Evolutionary conservation across 495 filamentous ascomycete species (phyloP).

Genomic region (Aspergillus diversus): DNA sequence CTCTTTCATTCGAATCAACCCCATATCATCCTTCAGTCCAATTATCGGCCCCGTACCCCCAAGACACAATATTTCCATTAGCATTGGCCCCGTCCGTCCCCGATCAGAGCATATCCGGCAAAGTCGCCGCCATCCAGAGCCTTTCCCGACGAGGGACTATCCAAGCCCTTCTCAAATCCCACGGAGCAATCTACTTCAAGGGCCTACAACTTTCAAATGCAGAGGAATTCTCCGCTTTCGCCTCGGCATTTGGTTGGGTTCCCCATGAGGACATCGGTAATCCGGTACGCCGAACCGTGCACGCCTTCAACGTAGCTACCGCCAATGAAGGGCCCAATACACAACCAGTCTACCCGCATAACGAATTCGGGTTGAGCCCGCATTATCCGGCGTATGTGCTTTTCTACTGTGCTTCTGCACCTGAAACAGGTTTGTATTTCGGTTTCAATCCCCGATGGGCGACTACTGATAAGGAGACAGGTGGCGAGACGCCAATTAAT

Average conservation of each 20-base stretch:
- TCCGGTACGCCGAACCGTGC: not conserved
- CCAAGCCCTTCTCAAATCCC: not conserved
- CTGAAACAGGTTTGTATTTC: conserved; percentile 1
- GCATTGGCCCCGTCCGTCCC: conserved; percentile 3
- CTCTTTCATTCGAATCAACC: not conserved
- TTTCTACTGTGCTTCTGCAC: conserved; percentile 3
- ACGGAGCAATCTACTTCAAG: conserved; percentile 12
- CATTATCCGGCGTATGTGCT: conserved; percentile 6
- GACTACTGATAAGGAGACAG: not conserved
- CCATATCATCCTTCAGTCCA: conserved; percentile 1
- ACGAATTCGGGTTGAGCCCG: conserved; percentile 11
- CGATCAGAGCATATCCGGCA: not conserved
- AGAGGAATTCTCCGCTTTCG: conserved; percentile 5
- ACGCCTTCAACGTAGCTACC: conserved; percentile 9
- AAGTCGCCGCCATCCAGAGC: conserved; percentile 7
- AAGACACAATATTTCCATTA: conserved; percentile 6
- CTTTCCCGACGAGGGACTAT: conserved; percentile 3
- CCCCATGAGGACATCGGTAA: conserved; percentile 12
- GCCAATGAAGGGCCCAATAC: conserved; percentile 13
- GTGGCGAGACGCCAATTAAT: conserved; percentile 10
- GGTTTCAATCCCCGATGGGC: not conserved
- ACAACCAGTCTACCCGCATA: conserved; percentile 12
- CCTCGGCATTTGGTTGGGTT: not conserved
- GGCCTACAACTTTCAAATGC: not conserved
- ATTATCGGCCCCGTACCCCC: conserved; percentile 2